phyloP scores from a whole-genome alignment of 2,329 filamentous ascomycete genomes.

The Raffaelea ambrosiae region DNA sequence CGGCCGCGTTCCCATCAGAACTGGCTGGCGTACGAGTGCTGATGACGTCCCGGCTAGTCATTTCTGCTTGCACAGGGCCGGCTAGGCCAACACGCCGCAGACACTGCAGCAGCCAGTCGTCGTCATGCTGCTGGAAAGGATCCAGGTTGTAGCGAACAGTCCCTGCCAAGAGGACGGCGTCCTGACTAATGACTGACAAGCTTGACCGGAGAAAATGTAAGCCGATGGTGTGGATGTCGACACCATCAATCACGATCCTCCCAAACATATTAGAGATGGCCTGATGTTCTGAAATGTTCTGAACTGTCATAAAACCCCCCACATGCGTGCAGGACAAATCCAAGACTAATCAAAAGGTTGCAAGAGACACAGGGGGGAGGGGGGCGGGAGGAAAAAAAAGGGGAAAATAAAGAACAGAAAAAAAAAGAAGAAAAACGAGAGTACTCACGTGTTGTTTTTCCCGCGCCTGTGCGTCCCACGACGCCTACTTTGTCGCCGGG shows the following conservation, averaged over 20 bases:
- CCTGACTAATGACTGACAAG: conserved; percentile 95
- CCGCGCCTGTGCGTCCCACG: conserved; percentile 38
- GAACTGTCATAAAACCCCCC: too few relatives aligned
- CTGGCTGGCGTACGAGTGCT: too few relatives aligned
- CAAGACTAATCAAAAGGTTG: too few relatives aligned
- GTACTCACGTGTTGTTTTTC: conserved; percentile 55
- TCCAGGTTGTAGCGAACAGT: conserved; percentile 92
- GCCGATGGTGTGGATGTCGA: conserved; percentile 85
- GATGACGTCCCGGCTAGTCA: too few relatives aligned
- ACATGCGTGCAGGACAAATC: too few relatives aligned
- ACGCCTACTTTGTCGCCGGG: conserved; percentile 89
- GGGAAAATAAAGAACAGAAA: too few relatives aligned
- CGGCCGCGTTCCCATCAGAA: too few relatives aligned
- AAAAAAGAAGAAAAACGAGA: background rate
- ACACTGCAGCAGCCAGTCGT: conserved; percentile 80
- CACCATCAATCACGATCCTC: conserved; percentile 80
- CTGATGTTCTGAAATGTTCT: too few relatives aligned
- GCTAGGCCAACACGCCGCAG: conserved; percentile 79
- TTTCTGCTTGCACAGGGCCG: too few relatives aligned
- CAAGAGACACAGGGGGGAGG: too few relatives aligned
- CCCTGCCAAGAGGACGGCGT: conserved; percentile 85
- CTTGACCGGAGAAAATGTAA: conserved; percentile 82
- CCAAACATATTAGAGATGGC: too few relatives aligned
- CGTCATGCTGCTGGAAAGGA: conserved; percentile 79
- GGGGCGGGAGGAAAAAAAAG: too few relatives aligned